Base-by-base conservation (phyloP, 768 basidiomycete species). In the Boletus vinaceobasis region DNA sequence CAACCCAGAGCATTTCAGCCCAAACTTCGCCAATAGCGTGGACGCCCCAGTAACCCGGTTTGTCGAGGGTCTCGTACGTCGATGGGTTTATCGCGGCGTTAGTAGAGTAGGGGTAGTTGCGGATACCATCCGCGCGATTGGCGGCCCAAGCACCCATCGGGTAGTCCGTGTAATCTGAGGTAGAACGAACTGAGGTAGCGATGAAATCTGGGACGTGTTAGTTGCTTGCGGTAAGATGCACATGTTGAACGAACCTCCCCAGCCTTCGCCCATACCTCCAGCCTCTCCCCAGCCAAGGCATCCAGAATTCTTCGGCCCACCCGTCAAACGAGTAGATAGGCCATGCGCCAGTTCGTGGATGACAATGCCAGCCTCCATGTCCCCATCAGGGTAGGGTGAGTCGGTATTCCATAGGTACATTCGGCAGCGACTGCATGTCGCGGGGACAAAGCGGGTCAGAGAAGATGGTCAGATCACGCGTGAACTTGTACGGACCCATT, bases 221-320 rank as follows among this genome's bases (percentile, higher is more conserved):
- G 47, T 40, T 29, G 23, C 15, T 5, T 43, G 48, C 6, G 53
- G 9, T 5, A 46, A 26, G 13, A 9, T 3, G 9, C 40, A 51
- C 13, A 21, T 5, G 5, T 7, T 0, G 4, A 23, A 71, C 75
- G 43, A 52, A 80, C 83, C 86, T 59, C 94, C 94, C 94, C 94
- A 97, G 14, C 94, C 94, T 73, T 97, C 93, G 60, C 95, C 95
- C 95, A 98, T 98, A 26, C 94, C 96, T 37, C 96, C 96, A 27
- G 86, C 80, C 75, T 98, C 94, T 48, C 96, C 95, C 87, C 90
- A 98, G 11, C 92, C 93, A 52, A 98, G 84, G 69, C 95, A 97
- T 3, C 89, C 90, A 31, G 92, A 94, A 74, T 96, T 91, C 50
- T 83, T 79, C 0, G 94, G 94, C 3, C 96, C 96, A 70, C 96